A percentile compares a stretch with the other conserved stretches of the same genome.
Evolutionary conservation across 257 asterid species (phyloP).

Genomic region (Pogostemon cablin): DNA sequence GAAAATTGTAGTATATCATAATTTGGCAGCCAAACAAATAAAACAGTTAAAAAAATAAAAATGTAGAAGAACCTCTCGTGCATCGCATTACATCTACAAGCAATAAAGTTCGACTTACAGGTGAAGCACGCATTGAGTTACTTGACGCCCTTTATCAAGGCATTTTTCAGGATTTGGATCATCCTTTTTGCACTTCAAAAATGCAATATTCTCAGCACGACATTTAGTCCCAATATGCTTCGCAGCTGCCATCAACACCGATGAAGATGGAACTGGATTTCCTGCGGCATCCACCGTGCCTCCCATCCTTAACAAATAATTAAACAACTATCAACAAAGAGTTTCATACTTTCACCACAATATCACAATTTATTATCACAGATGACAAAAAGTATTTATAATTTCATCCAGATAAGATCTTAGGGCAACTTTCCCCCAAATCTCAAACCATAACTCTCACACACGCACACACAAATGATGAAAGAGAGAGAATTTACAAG

Average conservation of each 20-base stretch:
- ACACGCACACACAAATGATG: too few species aligned
- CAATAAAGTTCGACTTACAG: conserved; percentile 56
- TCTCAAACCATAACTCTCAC: too few species aligned
- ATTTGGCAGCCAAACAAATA: conserved; percentile 16
- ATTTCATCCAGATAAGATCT: too few species aligned
- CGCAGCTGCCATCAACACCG: conserved; percentile 70
- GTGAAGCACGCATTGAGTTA: conserved; percentile 72
- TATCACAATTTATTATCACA: neutral
- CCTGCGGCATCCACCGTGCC: conserved; percentile 55
- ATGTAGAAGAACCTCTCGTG: neutral
- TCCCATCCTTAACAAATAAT: conserved; percentile 49
- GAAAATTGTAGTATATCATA: neutral
- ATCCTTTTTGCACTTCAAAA: conserved; percentile 77
- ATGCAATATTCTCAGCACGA: conserved; percentile 68
- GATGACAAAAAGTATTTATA: too few species aligned
- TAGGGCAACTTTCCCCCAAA: too few species aligned
- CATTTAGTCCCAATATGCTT: conserved; percentile 75
- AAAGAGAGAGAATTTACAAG: too few species aligned
- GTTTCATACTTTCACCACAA: neutral
- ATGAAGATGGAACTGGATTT: conserved; percentile 68
- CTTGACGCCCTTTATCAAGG: conserved; percentile 78
- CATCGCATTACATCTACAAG: conserved; percentile 10
- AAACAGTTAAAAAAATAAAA: neutral
- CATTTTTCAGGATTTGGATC: conserved; percentile 87
- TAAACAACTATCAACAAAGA: conserved; percentile 11